Evolutionary conservation across 2,329 filamentous ascomycete species (phyloP).

Genomic region (Cercospora canescens): DNA sequence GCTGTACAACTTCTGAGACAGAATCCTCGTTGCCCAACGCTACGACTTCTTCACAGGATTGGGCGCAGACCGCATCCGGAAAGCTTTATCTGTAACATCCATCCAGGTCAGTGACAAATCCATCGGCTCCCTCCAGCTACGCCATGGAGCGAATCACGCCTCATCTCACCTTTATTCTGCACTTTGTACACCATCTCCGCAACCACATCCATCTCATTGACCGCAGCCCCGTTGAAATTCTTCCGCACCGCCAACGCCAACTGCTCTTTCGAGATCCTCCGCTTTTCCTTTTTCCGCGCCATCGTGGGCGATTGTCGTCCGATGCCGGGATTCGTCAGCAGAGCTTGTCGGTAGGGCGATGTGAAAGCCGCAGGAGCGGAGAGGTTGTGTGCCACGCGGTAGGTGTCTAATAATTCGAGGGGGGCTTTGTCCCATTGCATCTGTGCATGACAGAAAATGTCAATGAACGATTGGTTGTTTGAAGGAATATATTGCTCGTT

Average conservation of each 20-base stretch:
- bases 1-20: not conserved
- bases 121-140: not conserved
- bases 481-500: not conserved
- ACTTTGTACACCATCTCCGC: conserved; percentile 77
- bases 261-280: conserved; percentile 70
- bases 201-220: conserved; percentile 80
- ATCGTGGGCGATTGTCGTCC: conserved; percentile 75
- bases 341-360: conserved; percentile 49
- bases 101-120: not conserved
- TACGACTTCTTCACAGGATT: conserved; percentile 25
- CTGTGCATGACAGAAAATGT: conserved; percentile 31
- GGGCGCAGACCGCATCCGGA: conserved; percentile 47
- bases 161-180: conserved; percentile 54
- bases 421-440: conserved; percentile 69
- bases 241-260: conserved; percentile 72
- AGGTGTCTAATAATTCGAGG: conserved; percentile 67
- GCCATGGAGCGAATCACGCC: not conserved
- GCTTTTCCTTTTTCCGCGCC: conserved; percentile 63
- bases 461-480: not conserved
- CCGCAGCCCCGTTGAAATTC: conserved; percentile 78
- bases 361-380: conserved; percentile 70
- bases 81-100: conserved; percentile 44
- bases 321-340: conserved; percentile 54
- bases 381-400: conserved; percentile 72
- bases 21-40: too few relatives aligned